These are phyloP conservation scores for Phoma sp. DNA, from an alignment of 2,329 filamentous ascomycete genomes.

Conservation along the genomic window DNA sequence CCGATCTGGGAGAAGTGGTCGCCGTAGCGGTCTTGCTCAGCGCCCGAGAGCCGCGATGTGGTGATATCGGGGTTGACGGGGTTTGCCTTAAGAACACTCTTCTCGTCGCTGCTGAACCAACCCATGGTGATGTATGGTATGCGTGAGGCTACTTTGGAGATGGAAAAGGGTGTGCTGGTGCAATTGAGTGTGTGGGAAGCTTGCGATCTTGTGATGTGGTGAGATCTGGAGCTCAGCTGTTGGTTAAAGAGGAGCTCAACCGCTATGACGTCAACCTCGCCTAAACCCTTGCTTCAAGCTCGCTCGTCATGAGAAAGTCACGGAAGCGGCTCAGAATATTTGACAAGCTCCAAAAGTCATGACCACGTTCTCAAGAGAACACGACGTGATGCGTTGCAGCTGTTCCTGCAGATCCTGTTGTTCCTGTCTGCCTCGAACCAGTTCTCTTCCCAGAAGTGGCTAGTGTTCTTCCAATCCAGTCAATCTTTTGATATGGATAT, in stretches of 20 bases:
- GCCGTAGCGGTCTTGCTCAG: slow-evolving; percentile 44
- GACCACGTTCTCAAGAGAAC: not conserved
- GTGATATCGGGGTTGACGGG: slow-evolving; percentile 35
- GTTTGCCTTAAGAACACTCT: slow-evolving; percentile 24
- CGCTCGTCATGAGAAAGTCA: slow-evolving; percentile 16
- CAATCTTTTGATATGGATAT: not conserved
- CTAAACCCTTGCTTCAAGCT: slow-evolving; percentile 16
- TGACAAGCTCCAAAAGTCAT: not conserved
- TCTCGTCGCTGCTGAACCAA: slow-evolving; percentile 35
- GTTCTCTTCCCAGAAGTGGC: not conserved
- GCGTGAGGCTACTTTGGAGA: not conserved
- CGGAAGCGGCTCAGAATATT: not conserved
- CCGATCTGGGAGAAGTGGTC: slow-evolving; percentile 36
- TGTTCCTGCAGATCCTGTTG: no score
- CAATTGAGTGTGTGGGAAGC: not conserved
- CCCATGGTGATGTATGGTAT: slow-evolving; percentile 29
- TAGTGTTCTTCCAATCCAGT: not conserved
- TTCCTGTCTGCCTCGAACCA: not conserved
- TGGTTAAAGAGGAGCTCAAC: slow-evolving; percentile 4
- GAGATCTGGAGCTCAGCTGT: slow-evolving; percentile 9
- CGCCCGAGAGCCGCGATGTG: slow-evolving; percentile 36
- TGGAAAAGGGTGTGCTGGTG: not conserved
- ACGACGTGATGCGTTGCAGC: not conserved
- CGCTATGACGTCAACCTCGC: slow-evolving; percentile 14
- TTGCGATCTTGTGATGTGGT: slow-evolving; percentile 1